Base-by-base conservation (phyloP, 2,329 filamentous ascomycete species). In the Pseudogymnoascus pannorum region DNA sequence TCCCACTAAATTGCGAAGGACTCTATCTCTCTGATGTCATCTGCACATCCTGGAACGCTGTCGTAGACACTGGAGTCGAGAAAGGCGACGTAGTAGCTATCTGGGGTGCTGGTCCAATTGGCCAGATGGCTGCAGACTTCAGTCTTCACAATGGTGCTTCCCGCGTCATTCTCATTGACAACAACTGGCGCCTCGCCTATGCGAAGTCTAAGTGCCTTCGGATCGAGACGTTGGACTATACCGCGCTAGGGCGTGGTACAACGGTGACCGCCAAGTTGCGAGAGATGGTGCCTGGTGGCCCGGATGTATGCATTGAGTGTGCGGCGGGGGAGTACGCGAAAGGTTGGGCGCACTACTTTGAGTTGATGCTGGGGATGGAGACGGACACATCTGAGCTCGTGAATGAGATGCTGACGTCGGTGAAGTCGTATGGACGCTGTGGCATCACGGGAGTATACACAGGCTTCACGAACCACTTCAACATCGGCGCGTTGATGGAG, bases 261-360 rank as follows among this genome's bases (percentile, higher is more conserved):
- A 88, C 85, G 0, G 88, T 96, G 0, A 87, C 89, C 1, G 84
- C 80, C 59, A 84, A 79, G 66, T 76, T 96, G 62, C 91, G 91
- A 75, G 85, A 92, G 65, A 81, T 93, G 70, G 86, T 84, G 35
- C 83, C 83, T 22, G 84, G 85, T 11, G 91, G 91, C 0, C 88
- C 89, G 0, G 91, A 96, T 69, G 86, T 87, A 2, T 80, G 82
- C 4, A 79, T 94, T 6, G 89, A 96, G 71, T 85, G 82, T 64
- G 82, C 78, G 0, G 83, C 82, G 0, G 82, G 82, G 18, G 82
- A 85, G 70, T 86, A 86, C 60, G 75, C 83, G 20, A 86, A 86
- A 71, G 80, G 82, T 2, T 85, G 82, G 80, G 70, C 79, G 64
- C 82, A 86, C 67, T 82, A 81, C 74, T 68, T 85, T 2, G 81